A percentile compares a stretch with the other conserved stretches of the same genome.
These are phyloP conservation scores for Neonothopanus nambi DNA, from an alignment of 1,284 basidiomycete genomes.

Conservation along the genomic window DNA sequence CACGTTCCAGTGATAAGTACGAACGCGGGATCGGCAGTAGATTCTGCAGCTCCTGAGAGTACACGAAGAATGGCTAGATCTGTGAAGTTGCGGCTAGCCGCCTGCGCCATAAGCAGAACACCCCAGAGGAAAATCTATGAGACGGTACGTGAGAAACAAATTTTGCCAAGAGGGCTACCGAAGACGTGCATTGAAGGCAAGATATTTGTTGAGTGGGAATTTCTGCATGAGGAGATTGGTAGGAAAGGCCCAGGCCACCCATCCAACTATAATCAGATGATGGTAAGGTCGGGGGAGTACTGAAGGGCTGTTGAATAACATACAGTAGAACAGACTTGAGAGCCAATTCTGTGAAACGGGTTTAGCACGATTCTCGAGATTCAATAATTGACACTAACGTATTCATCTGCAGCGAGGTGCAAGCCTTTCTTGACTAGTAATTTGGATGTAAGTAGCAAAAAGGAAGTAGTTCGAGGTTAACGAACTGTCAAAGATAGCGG, in stretches of 20 bases:
- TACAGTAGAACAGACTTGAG: conserved; percentile 41
- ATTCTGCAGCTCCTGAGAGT: conserved; percentile 42
- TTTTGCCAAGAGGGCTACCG: background rate
- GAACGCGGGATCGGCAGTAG: conserved; percentile 32
- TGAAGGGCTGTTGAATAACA: background rate
- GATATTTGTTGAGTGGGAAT: conserved; percentile 42
- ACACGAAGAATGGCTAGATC: conserved; percentile 40
- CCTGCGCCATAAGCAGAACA: conserved; percentile 43
- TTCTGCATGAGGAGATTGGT: conserved; percentile 47
- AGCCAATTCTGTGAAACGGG: conserved; percentile 27
- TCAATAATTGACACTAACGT: conserved; percentile 17
- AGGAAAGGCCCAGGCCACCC: conserved; percentile 46
- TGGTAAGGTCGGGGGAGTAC: background rate
- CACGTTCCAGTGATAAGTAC: conserved; percentile 38
- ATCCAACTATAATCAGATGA: conserved; percentile 33
- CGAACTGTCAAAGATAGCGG: conserved; percentile 27
- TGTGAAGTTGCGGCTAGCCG: conserved; percentile 40
- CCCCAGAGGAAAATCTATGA: conserved; percentile 43
- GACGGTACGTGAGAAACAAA: background rate
- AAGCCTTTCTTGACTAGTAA: conserved; percentile 24
- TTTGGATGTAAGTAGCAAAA: too few species aligned
- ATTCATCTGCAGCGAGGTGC: conserved; percentile 22
- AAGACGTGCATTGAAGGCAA: conserved; percentile 35
- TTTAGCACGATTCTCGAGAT: background rate
- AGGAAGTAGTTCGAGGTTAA: too few species aligned